Conservation (phyloP, 2,329 filamentous ascomycete species). For the Aspergillus candidus region DNA sequence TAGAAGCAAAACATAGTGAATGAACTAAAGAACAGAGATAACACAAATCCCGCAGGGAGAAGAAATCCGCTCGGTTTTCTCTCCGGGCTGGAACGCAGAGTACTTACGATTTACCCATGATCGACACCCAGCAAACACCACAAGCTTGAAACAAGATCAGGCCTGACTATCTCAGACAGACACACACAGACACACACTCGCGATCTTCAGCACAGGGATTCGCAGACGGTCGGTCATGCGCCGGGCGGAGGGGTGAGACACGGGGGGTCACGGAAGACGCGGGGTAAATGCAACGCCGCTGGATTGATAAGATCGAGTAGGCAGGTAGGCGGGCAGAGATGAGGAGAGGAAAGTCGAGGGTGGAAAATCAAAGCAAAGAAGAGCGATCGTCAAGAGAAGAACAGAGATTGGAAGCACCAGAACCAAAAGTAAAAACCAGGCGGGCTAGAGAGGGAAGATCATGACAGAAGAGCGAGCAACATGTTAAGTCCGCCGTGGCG, state of each 20-base stretch:
- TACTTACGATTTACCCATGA: conserved; percentile 36
- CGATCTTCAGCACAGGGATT: background rate
- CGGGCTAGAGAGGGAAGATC: background rate
- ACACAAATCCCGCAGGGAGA: background rate
- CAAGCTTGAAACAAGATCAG: background rate
- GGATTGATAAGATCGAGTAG: conserved; percentile 16
- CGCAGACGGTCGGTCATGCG: conserved; percentile 8
- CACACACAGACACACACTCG: background rate
- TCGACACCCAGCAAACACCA: conserved; percentile 9
- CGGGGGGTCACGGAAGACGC: conserved; percentile 13
- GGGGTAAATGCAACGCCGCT: conserved; percentile 12
- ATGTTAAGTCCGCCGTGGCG: background rate
- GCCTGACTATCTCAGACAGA: background rate
- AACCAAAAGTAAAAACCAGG: too few relatives aligned
- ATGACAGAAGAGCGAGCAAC: background rate
- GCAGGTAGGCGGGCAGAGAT: conserved; percentile 5
- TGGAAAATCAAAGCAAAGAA: background rate
- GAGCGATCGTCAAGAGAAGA: background rate
- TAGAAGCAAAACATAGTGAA: too few relatives aligned
- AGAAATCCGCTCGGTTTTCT: conserved; percentile 6
- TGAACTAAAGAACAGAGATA: too few relatives aligned
- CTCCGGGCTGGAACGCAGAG: background rate
- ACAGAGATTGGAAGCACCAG: too few relatives aligned
- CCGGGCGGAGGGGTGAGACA: conserved; percentile 2
- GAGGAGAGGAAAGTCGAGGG: background rate